phyloP scores from a whole-genome alignment of 805 yeast species.

The Kazachstania africana region DNA sequence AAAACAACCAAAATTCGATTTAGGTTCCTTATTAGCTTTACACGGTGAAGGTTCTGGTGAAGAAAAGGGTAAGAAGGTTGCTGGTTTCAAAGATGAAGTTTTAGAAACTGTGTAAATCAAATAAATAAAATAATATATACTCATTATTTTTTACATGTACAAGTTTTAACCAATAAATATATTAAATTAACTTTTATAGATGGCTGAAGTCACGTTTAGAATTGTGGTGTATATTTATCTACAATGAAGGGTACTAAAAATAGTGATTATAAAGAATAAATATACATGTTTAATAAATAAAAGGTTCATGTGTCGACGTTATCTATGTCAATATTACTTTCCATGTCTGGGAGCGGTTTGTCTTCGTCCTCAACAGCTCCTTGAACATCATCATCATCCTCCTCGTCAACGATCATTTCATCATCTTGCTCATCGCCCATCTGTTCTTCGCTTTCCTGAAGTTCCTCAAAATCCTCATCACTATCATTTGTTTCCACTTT shows the following conservation, averaged over 20 bases:
- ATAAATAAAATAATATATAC: slow-evolving; percentile 4
- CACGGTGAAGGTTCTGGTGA: slow-evolving; percentile 91
- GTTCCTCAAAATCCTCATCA: too few species aligned
- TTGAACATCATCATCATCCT: neutral
- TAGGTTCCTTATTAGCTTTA: slow-evolving; percentile 87
- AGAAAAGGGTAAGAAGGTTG: slow-evolving; percentile 93
- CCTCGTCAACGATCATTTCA: neutral
- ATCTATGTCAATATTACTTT: too few species aligned
- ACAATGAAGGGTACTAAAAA: too few species aligned
- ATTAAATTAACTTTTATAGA: too few species aligned
- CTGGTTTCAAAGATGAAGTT: slow-evolving; percentile 95
- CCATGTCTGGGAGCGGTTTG: too few species aligned
- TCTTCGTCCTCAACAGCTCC: neutral
- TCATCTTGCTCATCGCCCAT: neutral
- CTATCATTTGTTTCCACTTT: neutral
- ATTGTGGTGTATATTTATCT: too few species aligned
- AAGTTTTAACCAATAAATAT: slow-evolving; percentile 1
- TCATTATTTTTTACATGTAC: slow-evolving; percentile 7
- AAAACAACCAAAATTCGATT: slow-evolving; percentile 97
- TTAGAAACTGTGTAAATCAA: slow-evolving; percentile 79
- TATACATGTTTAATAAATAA: too few species aligned
- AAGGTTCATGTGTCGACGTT: too few species aligned
- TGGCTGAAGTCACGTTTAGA: too few species aligned
- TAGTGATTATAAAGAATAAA: too few species aligned
- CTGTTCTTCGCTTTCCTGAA: too few species aligned